Evolutionary conservation across 352 stramenopile species (phyloP).

Genomic region (Globisporangium middletonii): DNA sequence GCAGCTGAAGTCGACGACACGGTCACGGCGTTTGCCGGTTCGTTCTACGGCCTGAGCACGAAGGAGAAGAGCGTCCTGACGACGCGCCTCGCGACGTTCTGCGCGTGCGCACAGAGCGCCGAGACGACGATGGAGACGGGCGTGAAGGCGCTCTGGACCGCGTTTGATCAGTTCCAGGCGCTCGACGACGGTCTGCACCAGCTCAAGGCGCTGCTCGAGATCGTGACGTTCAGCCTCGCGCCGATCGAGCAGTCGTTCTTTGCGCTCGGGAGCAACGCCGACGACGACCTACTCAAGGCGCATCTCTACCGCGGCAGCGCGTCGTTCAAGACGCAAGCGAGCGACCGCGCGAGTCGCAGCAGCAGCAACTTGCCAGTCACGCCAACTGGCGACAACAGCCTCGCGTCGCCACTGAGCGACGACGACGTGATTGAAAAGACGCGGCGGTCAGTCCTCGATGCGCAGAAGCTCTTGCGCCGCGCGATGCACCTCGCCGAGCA

Average conservation of each 20-base stretch:
- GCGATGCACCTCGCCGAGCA: constrained; percentile 63
- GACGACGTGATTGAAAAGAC: constrained; percentile 61
- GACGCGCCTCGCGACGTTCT: constrained; percentile 47
- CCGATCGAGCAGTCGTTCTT: constrained; percentile 70
- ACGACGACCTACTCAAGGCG: constrained; percentile 56
- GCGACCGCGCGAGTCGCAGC: too few relatives aligned
- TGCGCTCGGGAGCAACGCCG: constrained; percentile 53
- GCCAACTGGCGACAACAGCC: background rate
- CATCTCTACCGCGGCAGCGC: constrained; percentile 1
- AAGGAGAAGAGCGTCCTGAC: constrained; percentile 49
- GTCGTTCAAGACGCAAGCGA: background rate
- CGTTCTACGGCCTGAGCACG: constrained; percentile 59
- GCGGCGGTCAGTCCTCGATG: constrained; percentile 48
- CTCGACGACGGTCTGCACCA: constrained; percentile 70
- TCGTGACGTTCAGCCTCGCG: constrained; percentile 60
- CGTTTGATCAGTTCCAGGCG: constrained; percentile 64
- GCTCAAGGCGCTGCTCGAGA: constrained; percentile 65
- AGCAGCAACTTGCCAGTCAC: background rate
- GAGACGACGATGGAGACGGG: constrained; percentile 47
- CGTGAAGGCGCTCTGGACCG: constrained; percentile 49
- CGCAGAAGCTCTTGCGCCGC: constrained; percentile 58
- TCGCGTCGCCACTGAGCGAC: constrained; percentile 6
- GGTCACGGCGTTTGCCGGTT: constrained; percentile 47
- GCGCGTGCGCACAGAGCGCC: constrained; percentile 30
- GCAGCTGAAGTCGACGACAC: constrained; percentile 43